A percentile compares a stretch with the other conserved stretches of the same genome.
Conservation (phyloP, 805 yeast genomes). For the Barnettozyma sp. region DNA sequence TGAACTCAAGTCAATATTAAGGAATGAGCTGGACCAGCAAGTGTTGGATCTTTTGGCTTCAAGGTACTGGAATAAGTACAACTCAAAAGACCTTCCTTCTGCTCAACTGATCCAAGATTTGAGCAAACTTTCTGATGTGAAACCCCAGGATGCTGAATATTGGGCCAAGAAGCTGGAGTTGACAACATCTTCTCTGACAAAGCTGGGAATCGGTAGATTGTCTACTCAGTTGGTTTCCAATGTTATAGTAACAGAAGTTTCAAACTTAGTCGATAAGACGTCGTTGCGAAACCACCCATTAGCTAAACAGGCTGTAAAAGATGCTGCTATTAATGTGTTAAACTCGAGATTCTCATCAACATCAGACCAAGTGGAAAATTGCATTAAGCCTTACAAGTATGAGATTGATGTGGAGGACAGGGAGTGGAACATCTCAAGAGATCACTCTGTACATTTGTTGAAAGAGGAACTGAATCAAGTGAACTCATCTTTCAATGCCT, state of each 20-base stretch:
- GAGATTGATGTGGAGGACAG: slow-evolving; percentile 95
- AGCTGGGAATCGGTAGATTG: slow-evolving; percentile 87
- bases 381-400: slow-evolving; percentile 95
- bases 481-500: slow-evolving; percentile 47
- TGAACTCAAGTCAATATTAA: slow-evolving; percentile 71
- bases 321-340: slow-evolving; percentile 77
- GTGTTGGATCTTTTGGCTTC: slow-evolving; percentile 83
- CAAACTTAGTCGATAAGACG: slow-evolving; percentile 63
- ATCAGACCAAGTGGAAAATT: slow-evolving; percentile 97
- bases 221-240: slow-evolving; percentile 79
- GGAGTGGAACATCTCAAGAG: slow-evolving; percentile 82
- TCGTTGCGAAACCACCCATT: slow-evolving; percentile 80
- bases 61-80: slow-evolving; percentile 78
- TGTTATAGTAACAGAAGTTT: slow-evolving; percentile 71
- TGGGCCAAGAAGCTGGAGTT: slow-evolving; percentile 88
- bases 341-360: slow-evolving; percentile 78
- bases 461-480: slow-evolving; percentile 86
- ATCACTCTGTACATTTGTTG: slow-evolving; percentile 63
- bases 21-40: slow-evolving; percentile 82
- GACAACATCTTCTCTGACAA: slow-evolving; percentile 77
- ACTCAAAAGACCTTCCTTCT: slow-evolving; percentile 15
- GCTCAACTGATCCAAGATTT: slow-evolving; percentile 35
- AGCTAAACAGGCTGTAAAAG: slow-evolving; percentile 72
- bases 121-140: slow-evolving; percentile 47
- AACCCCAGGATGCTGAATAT: slow-evolving; percentile 56